Evolutionary conservation across 345 rosid genomes (phyloP).

Genomic region (Orychophragmus violaceus): DNA sequence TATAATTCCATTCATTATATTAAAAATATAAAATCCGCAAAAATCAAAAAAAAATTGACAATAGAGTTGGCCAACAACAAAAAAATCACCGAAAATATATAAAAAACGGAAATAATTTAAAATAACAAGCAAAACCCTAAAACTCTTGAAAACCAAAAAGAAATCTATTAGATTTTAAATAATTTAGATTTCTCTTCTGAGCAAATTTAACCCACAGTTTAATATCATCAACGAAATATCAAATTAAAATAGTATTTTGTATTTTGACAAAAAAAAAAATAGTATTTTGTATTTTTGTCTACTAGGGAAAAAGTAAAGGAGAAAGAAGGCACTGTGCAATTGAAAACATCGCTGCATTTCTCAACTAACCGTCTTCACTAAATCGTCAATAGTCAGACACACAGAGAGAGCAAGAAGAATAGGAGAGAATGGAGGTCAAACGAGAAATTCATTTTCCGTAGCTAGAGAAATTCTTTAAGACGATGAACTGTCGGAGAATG

Average conservation of each 20-base stretch:
- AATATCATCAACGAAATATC: not conserved
- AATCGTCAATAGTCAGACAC: not conserved
- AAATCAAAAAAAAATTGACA: no score
- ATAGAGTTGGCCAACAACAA: no score
- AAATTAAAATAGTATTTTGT: not conserved
- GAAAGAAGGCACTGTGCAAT: slow-evolving; percentile 12
- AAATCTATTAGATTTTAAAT: no score
- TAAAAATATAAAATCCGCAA: no score
- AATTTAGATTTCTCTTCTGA: not conserved
- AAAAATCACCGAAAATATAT: no score
- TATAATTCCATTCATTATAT: no score
- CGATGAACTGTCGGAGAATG: slow-evolving; percentile 80
- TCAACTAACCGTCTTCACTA: not conserved
- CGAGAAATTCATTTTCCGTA: not conserved
- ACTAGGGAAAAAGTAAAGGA: not conserved
- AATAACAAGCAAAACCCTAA: no score
- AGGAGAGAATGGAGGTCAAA: slow-evolving; percentile 9
- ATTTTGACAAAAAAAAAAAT: no score
- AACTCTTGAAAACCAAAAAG: no score
- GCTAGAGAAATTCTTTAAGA: not conserved
- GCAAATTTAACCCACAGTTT: not conserved
- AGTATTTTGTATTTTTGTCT: not conserved
- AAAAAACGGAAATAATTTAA: no score
- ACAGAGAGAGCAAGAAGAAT: not conserved
- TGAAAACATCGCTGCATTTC: slow-evolving; percentile 9